A percentile compares a stretch with the other conserved stretches of the same genome.
Evolutionary conservation across 257 asterid species (phyloP).

Genomic region (Thymus quinquecostatus): DNA sequence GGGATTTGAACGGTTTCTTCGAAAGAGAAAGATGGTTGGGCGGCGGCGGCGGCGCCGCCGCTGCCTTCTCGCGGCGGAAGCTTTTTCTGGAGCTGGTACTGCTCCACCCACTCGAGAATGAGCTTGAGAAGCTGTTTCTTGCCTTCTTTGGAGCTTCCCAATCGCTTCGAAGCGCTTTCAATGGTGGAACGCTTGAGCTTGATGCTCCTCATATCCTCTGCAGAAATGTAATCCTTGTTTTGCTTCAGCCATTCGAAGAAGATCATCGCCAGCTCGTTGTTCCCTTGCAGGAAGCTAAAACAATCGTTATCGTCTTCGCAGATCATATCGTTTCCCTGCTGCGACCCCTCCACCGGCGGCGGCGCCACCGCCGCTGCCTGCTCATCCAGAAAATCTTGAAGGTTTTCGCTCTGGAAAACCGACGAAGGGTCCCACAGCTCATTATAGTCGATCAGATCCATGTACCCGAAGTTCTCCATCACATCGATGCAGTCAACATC

Average conservation of each 20-base stretch:
- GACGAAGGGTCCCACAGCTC: slow-evolving; percentile 80
- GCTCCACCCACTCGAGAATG: slow-evolving; percentile 87
- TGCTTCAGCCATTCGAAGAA: slow-evolving; percentile 90
- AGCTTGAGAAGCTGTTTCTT: slow-evolving; percentile 72
- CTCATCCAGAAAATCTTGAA: slow-evolving; percentile 28
- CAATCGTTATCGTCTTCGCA: slow-evolving; percentile 28
- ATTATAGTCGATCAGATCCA: slow-evolving; percentile 66
- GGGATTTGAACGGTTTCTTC: slow-evolving; percentile 35
- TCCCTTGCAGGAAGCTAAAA: slow-evolving; percentile 53
- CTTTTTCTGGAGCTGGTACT: slow-evolving; percentile 66
- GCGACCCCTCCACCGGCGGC: not conserved
- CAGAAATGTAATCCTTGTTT: slow-evolving; percentile 72
- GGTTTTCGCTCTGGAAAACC: slow-evolving; percentile 52
- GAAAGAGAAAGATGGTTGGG: slow-evolving; percentile 25
- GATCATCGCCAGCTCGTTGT: slow-evolving; percentile 62
- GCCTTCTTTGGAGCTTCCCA: slow-evolving; percentile 72
- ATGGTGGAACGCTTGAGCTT: slow-evolving; percentile 82
- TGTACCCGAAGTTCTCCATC: slow-evolving; percentile 68
- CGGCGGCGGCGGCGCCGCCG: not conserved
- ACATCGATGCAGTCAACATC: slow-evolving; percentile 54
- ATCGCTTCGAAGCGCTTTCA: slow-evolving; percentile 70
- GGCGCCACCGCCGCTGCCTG: not conserved
- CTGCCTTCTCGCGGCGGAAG: slow-evolving; percentile 33
- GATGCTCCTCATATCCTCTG: slow-evolving; percentile 80
- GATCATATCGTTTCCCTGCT: not conserved